Base-by-base conservation (phyloP, 768 basidiomycete genomes). In the Lactifluus hygrophoroides region DNA sequence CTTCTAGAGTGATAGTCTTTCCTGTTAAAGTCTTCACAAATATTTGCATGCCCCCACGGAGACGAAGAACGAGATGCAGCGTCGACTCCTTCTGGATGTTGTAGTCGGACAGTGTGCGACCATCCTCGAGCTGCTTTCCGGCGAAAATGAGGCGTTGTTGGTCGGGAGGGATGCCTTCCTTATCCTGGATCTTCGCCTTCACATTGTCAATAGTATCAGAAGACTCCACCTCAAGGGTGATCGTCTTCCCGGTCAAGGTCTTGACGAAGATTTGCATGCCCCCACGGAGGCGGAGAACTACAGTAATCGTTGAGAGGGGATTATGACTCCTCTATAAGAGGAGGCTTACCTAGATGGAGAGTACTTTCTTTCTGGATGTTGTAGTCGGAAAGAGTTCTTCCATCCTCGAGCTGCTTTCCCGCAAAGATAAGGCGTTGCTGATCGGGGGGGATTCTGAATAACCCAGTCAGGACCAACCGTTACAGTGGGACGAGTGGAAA, bases 1-100 rank as follows among this genome's bases (percentile, higher is more conserved):
- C 88, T 72, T 90, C 89, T 3, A 92, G 75, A n/a, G 90, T 92
- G 72, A 91, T 91, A 0, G 92, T 94, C 78, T 94, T 94, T 28
- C 90, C 90, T 3, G 91, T 93, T 47, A 88, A 61, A 0, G 86
- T 88, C 77, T 88, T 87, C 19, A 88, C 86, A 61, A 89, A 88
- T 54, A 88, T 88, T 60, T 88, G 86, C 86, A 88, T 88, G 45
- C 91, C 90, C 61, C 91, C 92, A 67, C 90, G 87, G n/a, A 95
- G 83, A 71, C 92, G 88, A 30, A 94, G 82, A 25, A 94, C 90
- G 49, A 84, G 81, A 67, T 94, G 93, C 53, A 95, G 86, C 38
- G 92, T 94, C 0, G 86, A 90, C 75, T 95, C 92, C 77, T 94
- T 94, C 81, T 95, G 93, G 65, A 95, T 94, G 70, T 93, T 91